Conservation (phyloP, 1,139 yeast genomes). For the Candida smagusa region DNA sequence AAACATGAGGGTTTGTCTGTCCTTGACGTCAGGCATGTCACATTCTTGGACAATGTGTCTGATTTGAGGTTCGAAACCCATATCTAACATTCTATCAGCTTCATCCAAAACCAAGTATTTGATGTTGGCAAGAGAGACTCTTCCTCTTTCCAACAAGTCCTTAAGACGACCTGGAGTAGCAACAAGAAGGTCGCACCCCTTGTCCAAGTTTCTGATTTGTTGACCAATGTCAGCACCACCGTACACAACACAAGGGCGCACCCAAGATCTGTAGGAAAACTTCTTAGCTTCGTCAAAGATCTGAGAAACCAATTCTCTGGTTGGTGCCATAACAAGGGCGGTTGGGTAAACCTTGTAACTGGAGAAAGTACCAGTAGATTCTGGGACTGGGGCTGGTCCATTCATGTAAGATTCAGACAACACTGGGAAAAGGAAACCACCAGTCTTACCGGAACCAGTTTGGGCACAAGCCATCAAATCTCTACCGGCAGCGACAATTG, state of each 20-base stretch:
- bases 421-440: conserved; percentile 98
- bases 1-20: conserved; percentile 97
- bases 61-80: conserved; percentile 99
- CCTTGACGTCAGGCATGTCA: conserved; percentile 89
- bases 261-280: conserved; percentile 98
- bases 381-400: conserved; percentile 78
- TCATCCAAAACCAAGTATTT: conserved; percentile 94
- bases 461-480: conserved; percentile 99
- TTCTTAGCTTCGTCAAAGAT: conserved; percentile 94
- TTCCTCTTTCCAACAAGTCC: conserved; percentile 93
- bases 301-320: conserved; percentile 97
- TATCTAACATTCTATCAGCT: conserved; percentile 99
- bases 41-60: conserved; percentile 97
- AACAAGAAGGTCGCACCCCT: conserved; percentile 93
- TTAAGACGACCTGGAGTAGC: conserved; percentile 99
- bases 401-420: conserved; percentile 83
- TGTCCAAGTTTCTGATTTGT: conserved; percentile 85
- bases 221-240: conserved; percentile 95
- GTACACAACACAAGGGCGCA: conserved; percentile 91
- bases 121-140: conserved; percentile 83
- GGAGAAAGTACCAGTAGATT: conserved; percentile 53
- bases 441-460: conserved; percentile 99
- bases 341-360: conserved; percentile 88
- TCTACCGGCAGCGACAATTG: conserved; percentile 92
- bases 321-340: conserved; percentile 93